phyloP scores from a whole-genome alignment of 2,329 filamentous ascomycete genomes.

The Colletotrichum liriopes region DNA sequence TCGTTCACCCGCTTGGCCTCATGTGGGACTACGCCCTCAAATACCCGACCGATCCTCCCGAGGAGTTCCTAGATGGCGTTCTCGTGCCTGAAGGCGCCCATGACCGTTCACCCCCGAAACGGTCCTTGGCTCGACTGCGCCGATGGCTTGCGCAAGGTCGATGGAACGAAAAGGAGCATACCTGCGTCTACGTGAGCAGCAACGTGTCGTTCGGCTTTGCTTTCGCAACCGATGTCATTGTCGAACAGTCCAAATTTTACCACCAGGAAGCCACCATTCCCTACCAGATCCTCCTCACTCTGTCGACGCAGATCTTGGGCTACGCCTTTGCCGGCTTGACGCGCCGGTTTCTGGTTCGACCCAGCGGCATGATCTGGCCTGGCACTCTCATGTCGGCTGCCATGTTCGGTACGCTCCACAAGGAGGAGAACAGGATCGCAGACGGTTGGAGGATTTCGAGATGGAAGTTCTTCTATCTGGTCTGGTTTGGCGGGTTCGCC shows the following conservation, averaged over 20 bases:
- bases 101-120: constrained; percentile 22
- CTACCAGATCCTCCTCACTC: constrained; percentile 86
- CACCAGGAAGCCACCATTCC: constrained; percentile 82
- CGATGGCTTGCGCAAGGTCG: constrained; percentile 84
- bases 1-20: constrained; percentile 87
- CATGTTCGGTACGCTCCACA: constrained; percentile 91
- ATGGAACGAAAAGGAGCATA: constrained; percentile 93
- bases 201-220: constrained; percentile 93
- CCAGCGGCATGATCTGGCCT: constrained; percentile 93
- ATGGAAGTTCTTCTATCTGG: constrained; percentile 86
- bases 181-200: constrained; percentile 90
- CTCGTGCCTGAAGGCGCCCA: constrained; percentile 32
- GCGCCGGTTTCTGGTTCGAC: constrained; percentile 85
- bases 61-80: constrained; percentile 56
- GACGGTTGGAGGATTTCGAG: constrained; percentile 87
- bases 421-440: constrained; percentile 84
- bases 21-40: constrained; percentile 82
- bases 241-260: constrained; percentile 92
- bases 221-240: constrained; percentile 91
- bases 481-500: constrained; percentile 79
- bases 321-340: constrained; percentile 90
- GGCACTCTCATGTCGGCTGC: constrained; percentile 89
- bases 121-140: constrained; percentile 63
- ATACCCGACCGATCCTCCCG: constrained; percentile 55
- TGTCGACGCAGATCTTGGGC: constrained; percentile 89